A percentile compares a stretch with the other conserved stretches of the same genome.
These are phyloP conservation scores for Rhododendron ferrugineum DNA, from an alignment of 148 eudicot species.

Conservation along the genomic window DNA sequence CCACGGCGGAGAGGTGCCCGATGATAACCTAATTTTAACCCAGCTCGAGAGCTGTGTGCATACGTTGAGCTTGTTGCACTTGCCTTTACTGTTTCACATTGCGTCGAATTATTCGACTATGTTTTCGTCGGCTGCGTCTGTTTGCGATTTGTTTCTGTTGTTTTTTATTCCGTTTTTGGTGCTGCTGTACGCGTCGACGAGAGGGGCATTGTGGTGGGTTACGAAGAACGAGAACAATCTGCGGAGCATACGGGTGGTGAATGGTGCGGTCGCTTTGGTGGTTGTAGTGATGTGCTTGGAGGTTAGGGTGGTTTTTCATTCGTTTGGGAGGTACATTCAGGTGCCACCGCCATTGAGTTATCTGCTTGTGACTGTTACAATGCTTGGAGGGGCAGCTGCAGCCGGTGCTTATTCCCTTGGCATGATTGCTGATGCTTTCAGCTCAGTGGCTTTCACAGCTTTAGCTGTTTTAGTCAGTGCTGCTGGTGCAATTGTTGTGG, in stretches of 20 bases:
- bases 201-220: slow-evolving; percentile 91
- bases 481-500: slow-evolving; percentile 86
- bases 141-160: slow-evolving; percentile 64
- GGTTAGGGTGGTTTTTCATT: slow-evolving; percentile 81
- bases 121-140: slow-evolving; percentile 53
- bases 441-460: slow-evolving; percentile 58
- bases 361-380: slow-evolving; percentile 64
- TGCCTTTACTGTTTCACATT: slow-evolving; percentile 66
- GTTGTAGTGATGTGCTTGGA: slow-evolving; percentile 76
- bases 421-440: slow-evolving; percentile 63
- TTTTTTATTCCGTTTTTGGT: slow-evolving; percentile 82
- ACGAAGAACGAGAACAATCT: slow-evolving; percentile 57
- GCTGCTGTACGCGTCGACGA: slow-evolving; percentile 74
- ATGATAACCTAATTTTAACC: slow-evolving; percentile 55
- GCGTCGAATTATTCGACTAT: slow-evolving; percentile 57
- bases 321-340: slow-evolving; percentile 87
- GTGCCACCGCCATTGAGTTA: slow-evolving; percentile 81
- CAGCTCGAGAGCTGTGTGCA: slow-evolving; percentile 81
- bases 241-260: slow-evolving; percentile 54
- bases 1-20: slow-evolving; percentile 71
- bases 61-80: slow-evolving; percentile 52
- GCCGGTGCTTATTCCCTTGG: slow-evolving; percentile 76
- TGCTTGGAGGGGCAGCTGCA: slow-evolving; percentile 94
- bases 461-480: slow-evolving; percentile 72
- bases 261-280: slow-evolving; percentile 73